Conservation (phyloP, 2,329 filamentous ascomycete genomes). For the Fusarium proliferatum region DNA sequence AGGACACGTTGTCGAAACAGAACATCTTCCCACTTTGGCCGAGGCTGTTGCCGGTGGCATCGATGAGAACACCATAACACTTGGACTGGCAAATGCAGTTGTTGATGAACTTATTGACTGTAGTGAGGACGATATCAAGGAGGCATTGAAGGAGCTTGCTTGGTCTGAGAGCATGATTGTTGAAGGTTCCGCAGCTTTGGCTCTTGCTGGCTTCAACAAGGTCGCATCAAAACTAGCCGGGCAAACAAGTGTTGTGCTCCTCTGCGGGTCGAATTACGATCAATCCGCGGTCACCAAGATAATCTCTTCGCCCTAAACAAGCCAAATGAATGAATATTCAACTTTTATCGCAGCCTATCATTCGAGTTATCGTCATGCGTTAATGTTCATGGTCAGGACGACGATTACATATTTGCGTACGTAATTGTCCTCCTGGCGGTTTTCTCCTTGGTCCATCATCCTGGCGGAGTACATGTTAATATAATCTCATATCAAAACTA, state of each 20-base stretch:
- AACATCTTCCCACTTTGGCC: not conserved
- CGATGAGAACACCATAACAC: not conserved
- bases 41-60: not conserved
- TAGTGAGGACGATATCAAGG: not conserved
- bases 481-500: no score
- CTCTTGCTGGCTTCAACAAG: not conserved
- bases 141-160: not conserved
- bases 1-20: not conserved
- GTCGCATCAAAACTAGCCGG: not conserved
- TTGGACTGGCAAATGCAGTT: not conserved
- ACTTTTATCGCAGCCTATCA: no score
- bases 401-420: no score
- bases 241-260: not conserved
- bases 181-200: not conserved
- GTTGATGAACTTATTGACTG: not conserved
- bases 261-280: not conserved
- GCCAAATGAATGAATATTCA: no score
- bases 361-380: no score
- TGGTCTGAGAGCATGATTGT: not conserved
- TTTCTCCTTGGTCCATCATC: no score
- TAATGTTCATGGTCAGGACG: no score
- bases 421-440: no score
- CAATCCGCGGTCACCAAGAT: not conserved
- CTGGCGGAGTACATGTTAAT: no score
- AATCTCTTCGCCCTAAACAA: accelerated